Conservation (phyloP, 768 basidiomycete species). For the Russula sp. region DNA sequence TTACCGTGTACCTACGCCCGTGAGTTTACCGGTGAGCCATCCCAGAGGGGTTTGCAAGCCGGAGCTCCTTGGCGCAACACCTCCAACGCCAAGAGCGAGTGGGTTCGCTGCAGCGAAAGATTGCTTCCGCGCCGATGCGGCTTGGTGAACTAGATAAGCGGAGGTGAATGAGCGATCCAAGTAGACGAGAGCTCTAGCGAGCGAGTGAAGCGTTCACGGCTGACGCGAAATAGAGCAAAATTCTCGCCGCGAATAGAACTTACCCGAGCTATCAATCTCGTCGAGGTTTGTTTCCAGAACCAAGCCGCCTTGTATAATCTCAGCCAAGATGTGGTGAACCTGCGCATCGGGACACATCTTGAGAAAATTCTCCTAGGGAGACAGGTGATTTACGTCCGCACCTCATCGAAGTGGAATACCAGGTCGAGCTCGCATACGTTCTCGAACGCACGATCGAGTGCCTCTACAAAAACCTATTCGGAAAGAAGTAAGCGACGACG, state of each 20-base stretch:
- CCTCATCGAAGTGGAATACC: conserved; percentile 98
- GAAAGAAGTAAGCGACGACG: background rate
- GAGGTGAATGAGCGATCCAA: background rate
- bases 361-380: background rate
- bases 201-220: background rate
- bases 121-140: conserved; percentile 66
- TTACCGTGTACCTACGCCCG: conserved; percentile 53
- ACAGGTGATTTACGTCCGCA: conserved; percentile 30
- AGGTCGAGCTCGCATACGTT: conserved; percentile 98
- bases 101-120: conserved; percentile 81
- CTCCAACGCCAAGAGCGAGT: conserved; percentile 59
- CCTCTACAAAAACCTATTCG: conserved; percentile 90
- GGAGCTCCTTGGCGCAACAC: conserved; percentile 53
- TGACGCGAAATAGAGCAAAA: background rate
- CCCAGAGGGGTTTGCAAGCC: conserved; percentile 66
- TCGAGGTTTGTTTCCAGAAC: conserved; percentile 94
- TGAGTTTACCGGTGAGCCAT: conserved; percentile 72
- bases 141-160: conserved; percentile 51
- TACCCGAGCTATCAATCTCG: conserved; percentile 70
- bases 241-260: conserved; percentile 25
- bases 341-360: conserved; percentile 29
- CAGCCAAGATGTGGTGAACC: conserved; percentile 94
- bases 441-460: conserved; percentile 91
- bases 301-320: conserved; percentile 94
- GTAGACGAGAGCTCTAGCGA: background rate